A percentile compares a stretch with the other conserved stretches of the same genome.
phyloP scores from a whole-genome alignment of 495 filamentous ascomycete genomes.

The Hypoxylon cercidicola region DNA sequence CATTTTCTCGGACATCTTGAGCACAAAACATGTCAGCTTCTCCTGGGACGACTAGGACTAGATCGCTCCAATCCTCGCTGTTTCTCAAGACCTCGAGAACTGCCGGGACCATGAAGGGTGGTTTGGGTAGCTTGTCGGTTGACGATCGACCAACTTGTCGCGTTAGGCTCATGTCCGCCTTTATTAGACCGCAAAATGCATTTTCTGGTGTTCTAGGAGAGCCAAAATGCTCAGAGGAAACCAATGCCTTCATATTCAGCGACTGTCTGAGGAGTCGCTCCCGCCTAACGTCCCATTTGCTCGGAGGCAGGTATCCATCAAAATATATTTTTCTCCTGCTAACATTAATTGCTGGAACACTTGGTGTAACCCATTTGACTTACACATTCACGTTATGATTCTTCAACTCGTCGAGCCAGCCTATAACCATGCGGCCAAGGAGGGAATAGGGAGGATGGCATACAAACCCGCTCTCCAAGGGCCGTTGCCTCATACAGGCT shows the following conservation, averaged over 20 bases:
- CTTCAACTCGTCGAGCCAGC: conserved; percentile 68
- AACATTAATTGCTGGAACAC: conserved; percentile 22
- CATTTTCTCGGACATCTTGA: conserved; percentile 58
- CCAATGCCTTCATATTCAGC: conserved; percentile 52
- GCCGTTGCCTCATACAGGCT: conserved; percentile 57
- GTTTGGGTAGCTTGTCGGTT: conserved; percentile 57
- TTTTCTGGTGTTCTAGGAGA: conserved; percentile 24
- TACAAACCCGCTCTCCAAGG: conserved; percentile 50
- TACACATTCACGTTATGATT: conserved; percentile 68
- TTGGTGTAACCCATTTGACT: conserved; percentile 14
- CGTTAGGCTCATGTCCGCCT: conserved; percentile 14
- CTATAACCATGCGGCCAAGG: conserved; percentile 66
- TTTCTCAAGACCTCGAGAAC: conserved; percentile 69
- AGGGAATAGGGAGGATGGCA: conserved; percentile 69
- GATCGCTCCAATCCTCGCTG: conserved; percentile 55
- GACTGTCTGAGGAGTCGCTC: conserved; percentile 59
- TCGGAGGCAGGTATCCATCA: conserved; percentile 75
- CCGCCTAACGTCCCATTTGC: conserved; percentile 65
- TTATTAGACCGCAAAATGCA: conserved; percentile 20
- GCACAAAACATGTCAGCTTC: conserved; percentile 80
- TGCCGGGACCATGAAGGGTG: conserved; percentile 73
- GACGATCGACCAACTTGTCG: not conserved
- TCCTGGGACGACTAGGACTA: conserved; percentile 69
- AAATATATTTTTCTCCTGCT: conserved; percentile 73
- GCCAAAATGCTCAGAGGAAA: conserved; percentile 45